phyloP scores from a whole-genome alignment of 176 grass and related monocot species.

The Metroxylon sagu region DNA sequence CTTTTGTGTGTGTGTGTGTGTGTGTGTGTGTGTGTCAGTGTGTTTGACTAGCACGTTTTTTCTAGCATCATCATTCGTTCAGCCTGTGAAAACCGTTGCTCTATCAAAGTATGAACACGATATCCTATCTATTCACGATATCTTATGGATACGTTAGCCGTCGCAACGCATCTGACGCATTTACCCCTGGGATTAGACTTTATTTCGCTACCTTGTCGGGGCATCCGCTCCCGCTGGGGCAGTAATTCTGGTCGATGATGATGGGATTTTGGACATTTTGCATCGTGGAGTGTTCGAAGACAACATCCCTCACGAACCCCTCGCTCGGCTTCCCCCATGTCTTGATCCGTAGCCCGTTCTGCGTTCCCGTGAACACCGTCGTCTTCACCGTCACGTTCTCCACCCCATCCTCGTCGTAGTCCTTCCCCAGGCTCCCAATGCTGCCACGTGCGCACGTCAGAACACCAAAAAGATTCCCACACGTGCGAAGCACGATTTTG shows the following conservation, averaged over 20 bases:
- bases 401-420: conserved; percentile 37
- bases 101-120: too few relatives aligned
- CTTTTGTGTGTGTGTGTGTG: too few relatives aligned
- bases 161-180: too few relatives aligned
- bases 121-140: background rate
- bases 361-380: conserved; percentile 55
- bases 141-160: too few relatives aligned
- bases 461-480: too few relatives aligned
- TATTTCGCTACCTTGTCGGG: conserved; percentile 20
- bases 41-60: too few relatives aligned
- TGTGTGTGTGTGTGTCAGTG: too few relatives aligned
- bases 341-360: conserved; percentile 78
- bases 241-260: conserved; percentile 91
- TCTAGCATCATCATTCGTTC: too few relatives aligned
- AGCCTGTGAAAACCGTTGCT: too few relatives aligned
- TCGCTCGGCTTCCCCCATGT: conserved; percentile 55
- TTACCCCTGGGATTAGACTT: background rate
- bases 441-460: conserved; percentile 6
- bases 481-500: too few relatives aligned
- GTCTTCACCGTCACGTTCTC: conserved; percentile 89
- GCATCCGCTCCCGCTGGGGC: conserved; percentile 31
- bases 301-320: conserved; percentile 44
- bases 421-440: conserved; percentile 53
- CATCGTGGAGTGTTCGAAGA: conserved; percentile 60
- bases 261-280: conserved; percentile 69